phyloP scores from a whole-genome alignment of 306 rosid genomes.

The Vigna trinervia region DNA sequence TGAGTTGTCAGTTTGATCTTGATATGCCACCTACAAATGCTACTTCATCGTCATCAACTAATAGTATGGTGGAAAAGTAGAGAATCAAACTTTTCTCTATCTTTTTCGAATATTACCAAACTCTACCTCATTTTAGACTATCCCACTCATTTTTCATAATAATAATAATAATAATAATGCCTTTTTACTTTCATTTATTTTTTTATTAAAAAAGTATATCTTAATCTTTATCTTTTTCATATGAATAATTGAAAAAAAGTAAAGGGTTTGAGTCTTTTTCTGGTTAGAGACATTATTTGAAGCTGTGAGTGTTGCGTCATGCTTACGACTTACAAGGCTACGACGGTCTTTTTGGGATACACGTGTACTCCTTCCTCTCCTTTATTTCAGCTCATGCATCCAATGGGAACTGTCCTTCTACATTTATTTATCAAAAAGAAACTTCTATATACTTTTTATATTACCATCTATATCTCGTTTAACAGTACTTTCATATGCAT shows the following conservation, averaged over 20 bases:
- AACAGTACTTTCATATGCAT: too few relatives aligned
- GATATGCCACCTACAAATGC: slow-evolving; percentile 50
- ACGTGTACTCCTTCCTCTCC: background rate
- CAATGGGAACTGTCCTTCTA: background rate
- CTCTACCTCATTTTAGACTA: background rate
- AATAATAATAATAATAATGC: too few relatives aligned
- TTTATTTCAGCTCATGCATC: background rate
- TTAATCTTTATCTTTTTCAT: too few relatives aligned
- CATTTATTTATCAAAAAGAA: background rate
- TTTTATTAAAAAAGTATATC: too few relatives aligned
- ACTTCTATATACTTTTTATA: too few relatives aligned
- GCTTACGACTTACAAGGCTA: background rate
- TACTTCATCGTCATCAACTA: too few relatives aligned
- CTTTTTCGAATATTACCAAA: background rate
- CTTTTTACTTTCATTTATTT: too few relatives aligned
- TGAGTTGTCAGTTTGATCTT: slow-evolving; percentile 49
- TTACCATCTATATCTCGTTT: too few relatives aligned
- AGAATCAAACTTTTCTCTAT: background rate
- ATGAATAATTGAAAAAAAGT: too few relatives aligned
- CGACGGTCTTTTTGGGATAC: background rate
- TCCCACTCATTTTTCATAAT: too few relatives aligned
- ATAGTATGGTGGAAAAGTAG: background rate
- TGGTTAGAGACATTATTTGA: too few relatives aligned
- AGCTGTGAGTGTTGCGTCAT: background rate
- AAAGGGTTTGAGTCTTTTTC: too few relatives aligned